phyloP scores from a whole-genome alignment of 2,329 filamentous ascomycete species.

The Lojkania enalia region DNA sequence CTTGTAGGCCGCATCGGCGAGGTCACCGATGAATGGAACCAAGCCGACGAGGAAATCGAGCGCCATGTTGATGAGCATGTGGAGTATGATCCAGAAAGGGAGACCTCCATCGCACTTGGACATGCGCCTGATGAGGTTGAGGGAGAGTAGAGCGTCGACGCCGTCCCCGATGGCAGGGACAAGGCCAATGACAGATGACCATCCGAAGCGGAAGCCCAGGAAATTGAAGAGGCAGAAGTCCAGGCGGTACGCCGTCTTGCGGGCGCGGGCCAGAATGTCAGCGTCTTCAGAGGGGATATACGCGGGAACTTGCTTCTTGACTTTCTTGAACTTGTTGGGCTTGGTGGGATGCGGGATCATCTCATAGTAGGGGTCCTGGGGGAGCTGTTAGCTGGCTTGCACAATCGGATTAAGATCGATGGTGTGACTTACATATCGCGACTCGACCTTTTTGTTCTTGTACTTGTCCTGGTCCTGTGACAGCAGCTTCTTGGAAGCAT shows the following conservation, averaged over 20 bases:
- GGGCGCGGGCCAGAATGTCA: constrained; percentile 81
- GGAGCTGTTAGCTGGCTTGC: constrained; percentile 9
- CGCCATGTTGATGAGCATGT: constrained; percentile 80
- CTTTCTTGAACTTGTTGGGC: constrained; percentile 76
- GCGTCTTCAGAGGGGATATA: constrained; percentile 84
- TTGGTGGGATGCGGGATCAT: constrained; percentile 73
- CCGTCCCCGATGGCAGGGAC: constrained; percentile 69
- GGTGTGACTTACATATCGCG: constrained; percentile 44
- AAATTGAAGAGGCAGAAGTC: constrained; percentile 84
- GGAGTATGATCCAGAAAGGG: constrained; percentile 59
- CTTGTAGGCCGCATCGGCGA: constrained; percentile 72
- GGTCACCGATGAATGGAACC: constrained; percentile 74
- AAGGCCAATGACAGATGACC: constrained; percentile 82
- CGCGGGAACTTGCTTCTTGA: constrained; percentile 79
- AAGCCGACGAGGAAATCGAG: constrained; percentile 75
- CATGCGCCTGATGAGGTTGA: constrained; percentile 75
- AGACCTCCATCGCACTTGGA: constrained; percentile 76
- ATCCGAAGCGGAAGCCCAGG: constrained; percentile 82
- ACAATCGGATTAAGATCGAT: not conserved
- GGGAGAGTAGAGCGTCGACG: constrained; percentile 49
- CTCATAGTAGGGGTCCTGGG: constrained; percentile 88
- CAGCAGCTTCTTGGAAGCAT: constrained; percentile 55
- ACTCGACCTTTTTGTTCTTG: constrained; percentile 47
- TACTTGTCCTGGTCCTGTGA: constrained; percentile 53
- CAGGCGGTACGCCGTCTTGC: constrained; percentile 80